Evolutionary conservation across 805 yeast genomes (phyloP).

Genomic region (Monosporozyma siamensis): DNA sequence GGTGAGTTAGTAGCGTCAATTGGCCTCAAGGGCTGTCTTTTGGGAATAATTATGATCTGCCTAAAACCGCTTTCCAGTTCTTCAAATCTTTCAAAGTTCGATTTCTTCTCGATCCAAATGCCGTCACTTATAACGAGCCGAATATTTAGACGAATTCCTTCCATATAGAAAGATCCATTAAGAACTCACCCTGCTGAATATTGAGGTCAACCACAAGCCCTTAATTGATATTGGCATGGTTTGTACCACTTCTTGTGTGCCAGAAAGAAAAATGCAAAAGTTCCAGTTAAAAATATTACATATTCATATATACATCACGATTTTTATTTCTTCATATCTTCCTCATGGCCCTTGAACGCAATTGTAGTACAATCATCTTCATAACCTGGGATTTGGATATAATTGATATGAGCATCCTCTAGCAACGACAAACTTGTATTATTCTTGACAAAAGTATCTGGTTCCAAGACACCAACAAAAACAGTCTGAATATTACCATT

Average conservation of each 20-base stretch:
- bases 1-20: too few relatives aligned
- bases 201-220: too few relatives aligned
- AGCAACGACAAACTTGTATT: constrained; percentile 47
- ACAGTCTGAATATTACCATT: constrained; percentile 50
- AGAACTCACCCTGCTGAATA: too few relatives aligned
- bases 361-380: constrained; percentile 59
- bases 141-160: too few relatives aligned
- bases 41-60: background rate
- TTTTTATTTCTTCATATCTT: background rate
- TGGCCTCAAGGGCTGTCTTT: background rate
- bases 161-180: too few relatives aligned
- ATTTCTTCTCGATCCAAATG: background rate
- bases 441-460: constrained; percentile 75
- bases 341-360: constrained; percentile 53
- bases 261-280: too few relatives aligned
- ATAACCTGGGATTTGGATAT: constrained; percentile 74
- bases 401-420: constrained; percentile 48
- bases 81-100: background rate
- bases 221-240: too few relatives aligned
- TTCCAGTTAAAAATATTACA: too few relatives aligned
- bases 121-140: background rate
- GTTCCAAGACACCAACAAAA: constrained; percentile 88
- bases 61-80: too few relatives aligned
- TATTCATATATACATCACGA: too few relatives aligned
- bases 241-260: too few relatives aligned